Evolutionary conservation across 495 filamentous ascomycete species (phyloP), one percentile per base, ranked within the genome.

Genomic region (Pyronema omphalodes): DNA sequence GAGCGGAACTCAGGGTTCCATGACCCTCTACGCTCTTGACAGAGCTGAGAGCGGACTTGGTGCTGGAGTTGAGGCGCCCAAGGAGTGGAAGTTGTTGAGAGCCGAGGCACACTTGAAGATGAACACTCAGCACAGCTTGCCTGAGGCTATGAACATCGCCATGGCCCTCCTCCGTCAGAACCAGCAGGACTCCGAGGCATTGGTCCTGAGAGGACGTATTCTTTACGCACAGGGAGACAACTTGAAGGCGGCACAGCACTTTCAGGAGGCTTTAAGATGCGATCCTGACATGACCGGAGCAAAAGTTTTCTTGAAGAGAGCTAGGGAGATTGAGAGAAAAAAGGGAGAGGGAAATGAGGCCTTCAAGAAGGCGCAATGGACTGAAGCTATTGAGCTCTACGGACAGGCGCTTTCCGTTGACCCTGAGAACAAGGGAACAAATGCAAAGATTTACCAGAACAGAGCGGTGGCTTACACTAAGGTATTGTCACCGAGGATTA

Each of bases 61-160:
- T 3, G 47, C 66, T 34, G 78, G 78, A 17, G 86, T 86, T 15
- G 72, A 76, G 55, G 78, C 80, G 66, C 91, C 91, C 12, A 77
- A 88, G 66, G 89, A 93, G 66, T 98, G 91, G 91, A 82, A 80
- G 61, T 70, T 98, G 54, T 77, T 98, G 79, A 75, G 84, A 12
- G 93, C 86, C 17, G 88, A 94, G 68, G 93, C 93, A n/a, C 83
- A 91, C 58, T 70, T 98, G 48, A 91, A 84, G 73, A 88, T 96
- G 83, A 84, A 83, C 51, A 88, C 83, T 60, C 75, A 76, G 53
- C 95, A 94, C 69, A 80, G 86, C 3, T 71, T 93, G 3, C 88
- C 86, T 37, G 89, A 94, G 62, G 89, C 86, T 11, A 86, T 94
- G 68, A 89, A 88, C 64, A 76, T 96, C 15, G 88, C 88, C 49